Evolutionary conservation across 2,329 filamentous ascomycete species (phyloP), one percentile per base, ranked within the genome.

Genomic region (Didymosphaeria variabile): DNA sequence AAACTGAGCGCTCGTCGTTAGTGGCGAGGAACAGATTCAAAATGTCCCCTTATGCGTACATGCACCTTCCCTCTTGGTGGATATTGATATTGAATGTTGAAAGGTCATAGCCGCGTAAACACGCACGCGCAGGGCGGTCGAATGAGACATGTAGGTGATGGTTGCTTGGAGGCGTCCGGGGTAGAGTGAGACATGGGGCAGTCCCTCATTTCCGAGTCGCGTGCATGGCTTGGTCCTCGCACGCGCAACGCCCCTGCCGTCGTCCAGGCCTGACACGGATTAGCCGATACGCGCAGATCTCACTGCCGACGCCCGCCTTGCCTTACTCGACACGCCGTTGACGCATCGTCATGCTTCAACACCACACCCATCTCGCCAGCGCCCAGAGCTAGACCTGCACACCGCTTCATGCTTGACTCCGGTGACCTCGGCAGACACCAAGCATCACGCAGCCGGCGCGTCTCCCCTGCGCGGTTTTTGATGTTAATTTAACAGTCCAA

Each of bases 121-220:
- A 52, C 4, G 53, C 13, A 12, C 40, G n/a, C 29, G 42, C 40
- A 26, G 31, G n/a, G 53, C 45, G 53, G 53, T 32, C 53, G 53
- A 38, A 55, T 55, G 53, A 55, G 53, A 36, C 52, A 23, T 45
- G n/a, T 45, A 46, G 40, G 52, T 55, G 52, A 55, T 55, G 52
- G 23, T 9, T 34, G 40, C 40, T 23, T 26, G n/a, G 53, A 46
- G 53, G 45, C 53, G 15, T 46, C 40, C 42, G 53, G 42, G 53
- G 53, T 46, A 46, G 42, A 21, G 36, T 46, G 53, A 55, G 42
- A 55, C 53, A 46, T 36, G 29, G 29, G 52, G 53, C 29, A 46
- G 15, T 5, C 0, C 0, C 12, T 36, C 19, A 38, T 44, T 21
- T 36, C 19, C 40, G 53, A 21, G 40, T 29, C 53, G 53, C 32